phyloP scores from a whole-genome alignment of 129 eudicot species.

The Apium graveolens region DNA sequence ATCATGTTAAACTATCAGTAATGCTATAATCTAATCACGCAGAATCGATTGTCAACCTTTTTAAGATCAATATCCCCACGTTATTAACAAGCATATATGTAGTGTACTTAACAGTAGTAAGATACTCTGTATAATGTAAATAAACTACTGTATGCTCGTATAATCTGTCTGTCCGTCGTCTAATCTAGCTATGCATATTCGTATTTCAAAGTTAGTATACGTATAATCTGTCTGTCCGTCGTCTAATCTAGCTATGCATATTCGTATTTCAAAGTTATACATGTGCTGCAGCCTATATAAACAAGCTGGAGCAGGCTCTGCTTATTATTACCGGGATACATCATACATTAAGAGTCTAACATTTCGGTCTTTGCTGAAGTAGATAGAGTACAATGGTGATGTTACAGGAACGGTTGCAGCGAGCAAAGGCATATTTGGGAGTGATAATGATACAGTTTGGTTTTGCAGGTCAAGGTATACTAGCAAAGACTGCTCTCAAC shows the following conservation, averaged over 20 bases:
- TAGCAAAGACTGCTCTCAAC: slow-evolving; percentile 72
- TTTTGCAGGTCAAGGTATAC: slow-evolving; percentile 41
- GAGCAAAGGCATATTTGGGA: slow-evolving; percentile 46
- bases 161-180: background rate
- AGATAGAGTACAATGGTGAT: background rate
- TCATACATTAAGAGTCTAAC: background rate
- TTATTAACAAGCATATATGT: background rate
- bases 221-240: background rate
- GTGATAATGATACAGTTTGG: slow-evolving; percentile 66
- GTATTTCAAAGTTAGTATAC: background rate
- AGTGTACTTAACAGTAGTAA: background rate
- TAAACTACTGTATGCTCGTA: background rate
- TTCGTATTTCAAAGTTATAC: background rate
- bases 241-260: background rate
- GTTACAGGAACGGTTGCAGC: background rate
- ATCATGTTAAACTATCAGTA: background rate
- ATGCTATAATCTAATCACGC: background rate
- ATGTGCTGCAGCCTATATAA: background rate
- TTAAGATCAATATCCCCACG: background rate
- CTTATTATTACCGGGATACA: background rate
- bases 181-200: background rate
- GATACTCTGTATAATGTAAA: background rate
- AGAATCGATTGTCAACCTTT: background rate
- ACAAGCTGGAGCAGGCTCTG: background rate
- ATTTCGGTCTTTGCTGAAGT: background rate